A percentile compares a stretch with the other conserved stretches of the same genome.
phyloP scores from a whole-genome alignment of 2,329 filamentous ascomycete genomes.

The Ophiostoma triangulosporum region DNA sequence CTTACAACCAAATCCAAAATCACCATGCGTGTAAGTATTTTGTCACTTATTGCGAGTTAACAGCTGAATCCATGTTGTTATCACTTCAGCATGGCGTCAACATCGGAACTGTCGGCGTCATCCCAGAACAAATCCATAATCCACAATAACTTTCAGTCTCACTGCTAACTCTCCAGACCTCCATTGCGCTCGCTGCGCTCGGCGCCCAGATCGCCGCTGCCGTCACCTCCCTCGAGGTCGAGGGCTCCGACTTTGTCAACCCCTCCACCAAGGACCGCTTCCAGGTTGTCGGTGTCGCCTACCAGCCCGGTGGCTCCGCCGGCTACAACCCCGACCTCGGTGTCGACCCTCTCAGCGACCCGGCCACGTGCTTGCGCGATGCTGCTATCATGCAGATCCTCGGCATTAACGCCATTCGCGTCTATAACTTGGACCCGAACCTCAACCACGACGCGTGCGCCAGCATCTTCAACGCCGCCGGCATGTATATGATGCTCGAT shows the following conservation, averaged over 20 bases:
- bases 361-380: conserved; percentile 46
- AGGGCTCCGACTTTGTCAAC: conserved; percentile 48
- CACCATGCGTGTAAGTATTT: conserved; percentile 10
- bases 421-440: conserved; percentile 55
- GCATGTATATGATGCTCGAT: conserved; percentile 56
- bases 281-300: conserved; percentile 54
- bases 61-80: too few relatives aligned
- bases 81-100: too few relatives aligned
- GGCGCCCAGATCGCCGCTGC: conserved; percentile 40
- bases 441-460: conserved; percentile 54
- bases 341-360: conserved; percentile 47
- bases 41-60: background rate
- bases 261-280: conserved; percentile 44
- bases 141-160: background rate
- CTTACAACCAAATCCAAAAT: background rate
- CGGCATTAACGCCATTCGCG: conserved; percentile 53
- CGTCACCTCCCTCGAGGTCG: conserved; percentile 41
- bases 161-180: conserved; percentile 18
- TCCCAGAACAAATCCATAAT: background rate
- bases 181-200: conserved; percentile 36
- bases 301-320: conserved; percentile 53
- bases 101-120: too few relatives aligned
- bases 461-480: conserved; percentile 54
- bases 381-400: conserved; percentile 51
- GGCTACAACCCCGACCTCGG: conserved; percentile 42